A percentile compares a stretch with the other conserved stretches of the same genome.
Conservation (phyloP, 805 yeast genomes). For the Saccharomycopsis sp. region DNA sequence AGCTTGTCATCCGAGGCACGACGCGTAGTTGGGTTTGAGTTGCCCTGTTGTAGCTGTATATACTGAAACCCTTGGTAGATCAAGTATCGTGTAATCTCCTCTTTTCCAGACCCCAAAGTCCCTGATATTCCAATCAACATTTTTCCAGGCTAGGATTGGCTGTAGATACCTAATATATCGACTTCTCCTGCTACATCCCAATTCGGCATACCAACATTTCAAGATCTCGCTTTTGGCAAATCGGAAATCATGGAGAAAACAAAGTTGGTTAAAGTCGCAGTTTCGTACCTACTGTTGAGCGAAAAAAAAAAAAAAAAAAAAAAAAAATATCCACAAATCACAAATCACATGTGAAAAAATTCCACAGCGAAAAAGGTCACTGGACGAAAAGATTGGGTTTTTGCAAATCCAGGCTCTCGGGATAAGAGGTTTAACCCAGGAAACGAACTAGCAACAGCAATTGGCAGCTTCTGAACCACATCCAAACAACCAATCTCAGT, state of each 20-base stretch:
- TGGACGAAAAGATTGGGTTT: not conserved
- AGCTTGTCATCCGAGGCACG: slow-evolving; percentile 14
- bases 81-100: slow-evolving; percentile 55
- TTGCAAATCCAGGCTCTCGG: not conserved
- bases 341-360: not conserved
- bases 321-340: too few species aligned
- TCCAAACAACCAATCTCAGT: not conserved
- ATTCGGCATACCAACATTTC: too few species aligned
- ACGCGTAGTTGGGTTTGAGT: slow-evolving; percentile 23
- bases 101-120: slow-evolving; percentile 57
- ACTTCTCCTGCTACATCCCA: too few species aligned
- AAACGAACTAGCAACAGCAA: not conserved
- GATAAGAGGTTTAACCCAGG: not conserved
- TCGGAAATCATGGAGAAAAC: too few species aligned
- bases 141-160: too few species aligned
- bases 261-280: too few species aligned
- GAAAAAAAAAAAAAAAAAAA: too few species aligned
- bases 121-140: slow-evolving; percentile 80
- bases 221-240: too few species aligned
- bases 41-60: slow-evolving; percentile 24
- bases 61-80: slow-evolving; percentile 45
- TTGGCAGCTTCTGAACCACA: too few species aligned
- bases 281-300: too few species aligned
- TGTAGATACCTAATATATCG: too few species aligned
- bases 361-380: too few species aligned